Evolutionary conservation across 352 stramenopile species (phyloP), one percentile per base, ranked within the genome.

Genomic region (Phytopythium aichiense): DNA sequence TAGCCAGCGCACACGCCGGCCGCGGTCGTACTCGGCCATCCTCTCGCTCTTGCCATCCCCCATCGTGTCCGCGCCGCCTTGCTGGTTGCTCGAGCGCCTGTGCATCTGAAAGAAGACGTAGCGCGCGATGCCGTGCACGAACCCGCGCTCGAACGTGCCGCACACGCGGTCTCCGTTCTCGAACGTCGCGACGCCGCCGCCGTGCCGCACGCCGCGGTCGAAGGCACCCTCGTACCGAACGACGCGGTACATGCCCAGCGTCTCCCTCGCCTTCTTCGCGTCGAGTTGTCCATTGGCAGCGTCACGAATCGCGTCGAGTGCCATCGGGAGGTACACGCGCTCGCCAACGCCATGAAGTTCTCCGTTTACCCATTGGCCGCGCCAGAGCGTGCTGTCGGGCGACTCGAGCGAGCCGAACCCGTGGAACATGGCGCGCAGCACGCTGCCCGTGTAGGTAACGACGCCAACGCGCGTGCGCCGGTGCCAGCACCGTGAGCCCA

Each of bases 361-460:
- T 1, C 84, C 81, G 12, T 83, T 37, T 0, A 46, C 25, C 84
- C 81, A 93, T 9, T 74, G 22, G 22, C 81, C 84, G 18, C 68
- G 49, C 77, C 81, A 91, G 5, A 71, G 42, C 30, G 78, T 82
- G 6, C 80, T 80, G 56, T 91, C 81, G 15, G 78, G 79, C 7
- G 79, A 88, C 1, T 58, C 48, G 22, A 95, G 55, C 35, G 53
- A 61, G 25, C 86, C 86, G 7, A 73, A 53, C 0, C 86, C 86
- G 43, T 95, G 82, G 58, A 93, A 93, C 6, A 60, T 53, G 12
- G 81, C 79, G 11, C 83, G 72, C n/a, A 80, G 25, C 8, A 93
- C 69, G 11, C 51, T 46, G 28, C 86, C 86, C 33, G 65, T 46
- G 51, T 93, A 95, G 12, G 16, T 42, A 3, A 60, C 55, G 25